Base-by-base conservation (phyloP, 257 asterid genomes). In the Capsicum pubescens region DNA sequence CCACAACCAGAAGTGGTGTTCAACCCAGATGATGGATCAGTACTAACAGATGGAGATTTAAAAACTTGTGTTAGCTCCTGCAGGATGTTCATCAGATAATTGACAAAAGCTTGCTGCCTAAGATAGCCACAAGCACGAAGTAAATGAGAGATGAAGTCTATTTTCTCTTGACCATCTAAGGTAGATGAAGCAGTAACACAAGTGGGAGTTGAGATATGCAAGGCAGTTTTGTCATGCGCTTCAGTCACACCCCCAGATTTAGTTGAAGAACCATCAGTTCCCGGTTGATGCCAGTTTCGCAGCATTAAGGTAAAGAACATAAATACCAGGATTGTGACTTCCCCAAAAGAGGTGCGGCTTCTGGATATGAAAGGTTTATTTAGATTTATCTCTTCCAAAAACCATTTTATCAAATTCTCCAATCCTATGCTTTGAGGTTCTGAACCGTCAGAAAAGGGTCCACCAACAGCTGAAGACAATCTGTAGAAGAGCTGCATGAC, bases 281-380 rank as follows among this genome's bases (percentile, higher is more conserved):
- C 93, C n/a, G 98, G 95, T 82, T 97, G 99, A 89, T 97, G 93
- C 99, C 99, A 97, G 90, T 97, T 97, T 60, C 99, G 94, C 79
- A 97, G 90, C 99, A 97, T 95, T 80, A 95, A 96, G 58, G 99
- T 95, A 87, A 93, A 95, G 92, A 93, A 97, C 98, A 95, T 97
- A 86, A 93, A 93, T 81, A 95, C 82, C 84, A 97, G 98, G 83
- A 97, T 93, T 72, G 92, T 76, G 67, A 93, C 95, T 88, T 97
- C 99, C 79, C 98, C 98, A 90, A 90, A 95, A 67, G 98, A 83
- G 71, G 98, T 92, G 78, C 97, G 95, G 48, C 80, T 91, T 87
- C 90, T 93, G 52, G 97, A 92, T 50, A 77, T 91, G 85, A 93
- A 93, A 55, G 95, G 93, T 86, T 89, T 91, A 79, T 87, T 87